Evolutionary conservation across 257 asterid genomes (phyloP), one percentile per base, ranked within the genome.

Genomic region (Gentiana straminea): DNA sequence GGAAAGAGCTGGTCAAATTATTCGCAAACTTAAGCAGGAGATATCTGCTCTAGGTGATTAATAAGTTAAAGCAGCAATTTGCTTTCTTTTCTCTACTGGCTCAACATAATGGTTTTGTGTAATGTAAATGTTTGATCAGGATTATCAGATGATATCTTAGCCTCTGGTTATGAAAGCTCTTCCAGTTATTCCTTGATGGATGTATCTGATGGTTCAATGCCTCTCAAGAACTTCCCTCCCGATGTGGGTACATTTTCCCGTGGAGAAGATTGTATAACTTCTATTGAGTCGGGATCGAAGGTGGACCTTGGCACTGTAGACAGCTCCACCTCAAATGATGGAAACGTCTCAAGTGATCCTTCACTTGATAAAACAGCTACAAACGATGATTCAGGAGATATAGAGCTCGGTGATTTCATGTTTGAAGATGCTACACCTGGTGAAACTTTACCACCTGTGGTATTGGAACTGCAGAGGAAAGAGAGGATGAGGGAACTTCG

Each of bases 1-100:
- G 72, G 77, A 83, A 68, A 80, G 72, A 73, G 95, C 96, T 52
- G 84, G 96, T 61, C 75, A 66, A 49, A 64, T 68, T 59, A 91
- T 91, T 78, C 81, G 82, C 63, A 83, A 78, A 69, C 83, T 86
- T 68, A 87, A 84, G 83, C 80, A 87, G 75, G 94, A 84, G 71
- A 75, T 85, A 67, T 76, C 84, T 65, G 81, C 85, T 68, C 76
- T 85, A 78, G 98, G 98, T 91, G 71, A 67, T 65, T 37, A 64
- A 67, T 24, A 24, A 67, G 60, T 63, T 33, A 58, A 8, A 38
- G n/a, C 32, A 33, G 6, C 46, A 13, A 15, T 54, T 70, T 71
- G 57, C 52, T 72, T 33, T 41, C 39, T 41, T 72, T 73, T 54
- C 58, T 33, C 71, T 4, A 53, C 59, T 72, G 64, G 58, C 54